Evolutionary conservation across 768 basidiomycete genomes (phyloP).

Genomic region (Mycena crocata): DNA sequence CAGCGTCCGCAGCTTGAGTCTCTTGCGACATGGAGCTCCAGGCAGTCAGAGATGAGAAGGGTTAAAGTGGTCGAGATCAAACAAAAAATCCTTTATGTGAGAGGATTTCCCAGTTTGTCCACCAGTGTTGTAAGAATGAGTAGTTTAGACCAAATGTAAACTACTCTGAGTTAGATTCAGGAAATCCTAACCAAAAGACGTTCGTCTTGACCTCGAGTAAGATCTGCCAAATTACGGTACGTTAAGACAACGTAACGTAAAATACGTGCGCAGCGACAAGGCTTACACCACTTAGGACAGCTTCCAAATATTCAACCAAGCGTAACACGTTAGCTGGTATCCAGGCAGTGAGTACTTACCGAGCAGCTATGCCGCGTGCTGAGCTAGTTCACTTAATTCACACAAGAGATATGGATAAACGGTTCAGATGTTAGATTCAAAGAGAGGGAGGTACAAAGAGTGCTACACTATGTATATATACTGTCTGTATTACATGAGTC

Average conservation of each 20-base stretch:
- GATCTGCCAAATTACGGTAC: slow-evolving; percentile 5
- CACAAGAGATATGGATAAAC: not conserved
- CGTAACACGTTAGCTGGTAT: not conserved
- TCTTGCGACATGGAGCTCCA: not conserved
- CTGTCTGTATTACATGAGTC: too few species aligned
- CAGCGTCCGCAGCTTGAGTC: not conserved
- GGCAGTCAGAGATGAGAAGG: not conserved
- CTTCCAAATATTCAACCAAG: slow-evolving; percentile 1
- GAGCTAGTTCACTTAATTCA: slow-evolving; percentile 7
- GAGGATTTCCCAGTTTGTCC: slow-evolving; percentile 10
- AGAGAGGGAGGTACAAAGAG: too few species aligned
- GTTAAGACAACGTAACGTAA: not conserved
- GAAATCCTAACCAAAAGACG: not conserved
- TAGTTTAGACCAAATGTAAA: not conserved
- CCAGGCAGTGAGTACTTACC: not conserved
- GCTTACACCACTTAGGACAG: slow-evolving; percentile 12
- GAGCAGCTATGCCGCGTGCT: slow-evolving; percentile 5
- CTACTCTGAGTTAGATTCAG: not conserved
- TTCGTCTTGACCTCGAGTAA: not conserved
- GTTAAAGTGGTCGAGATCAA: not conserved
- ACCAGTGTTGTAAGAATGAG: not conserved
- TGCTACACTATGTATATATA: too few species aligned
- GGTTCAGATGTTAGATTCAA: too few species aligned
- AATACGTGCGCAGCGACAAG: slow-evolving; percentile 5
- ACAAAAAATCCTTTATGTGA: not conserved